These are phyloP conservation scores for Eurotiales sp. DNA, from an alignment of 2,329 filamentous ascomycete genomes.

Conservation along the genomic window DNA sequence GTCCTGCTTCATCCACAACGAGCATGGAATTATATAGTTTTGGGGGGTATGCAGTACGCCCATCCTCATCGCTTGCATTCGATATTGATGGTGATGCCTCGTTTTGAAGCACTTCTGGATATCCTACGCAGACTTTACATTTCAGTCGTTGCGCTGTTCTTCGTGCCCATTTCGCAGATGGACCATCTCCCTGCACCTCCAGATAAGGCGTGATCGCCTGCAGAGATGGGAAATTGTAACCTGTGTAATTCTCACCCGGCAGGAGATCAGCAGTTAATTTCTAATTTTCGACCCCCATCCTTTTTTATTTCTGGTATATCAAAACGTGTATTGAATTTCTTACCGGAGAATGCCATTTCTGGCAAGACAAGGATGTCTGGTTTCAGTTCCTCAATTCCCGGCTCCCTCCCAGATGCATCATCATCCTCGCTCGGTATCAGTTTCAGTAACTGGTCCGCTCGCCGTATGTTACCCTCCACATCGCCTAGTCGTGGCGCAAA, in stretches of 20 bases:
- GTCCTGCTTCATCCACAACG: conserved; percentile 52
- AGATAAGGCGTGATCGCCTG: conserved; percentile 56
- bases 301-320: neutral
- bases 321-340: conserved; percentile 15
- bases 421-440: conserved; percentile 5
- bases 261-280: too few relatives aligned
- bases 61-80: neutral
- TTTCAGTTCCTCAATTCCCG: conserved; percentile 23
- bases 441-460: conserved; percentile 42
- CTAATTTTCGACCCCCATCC: too few relatives aligned
- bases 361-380: conserved; percentile 59
- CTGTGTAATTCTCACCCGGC: conserved; percentile 28
- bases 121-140: conserved; percentile 62
- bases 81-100: neutral
- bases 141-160: conserved; percentile 51
- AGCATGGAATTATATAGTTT: conserved; percentile 58
- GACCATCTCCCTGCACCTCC: conserved; percentile 55
- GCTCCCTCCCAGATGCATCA: neutral
- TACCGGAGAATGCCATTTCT: conserved; percentile 60
- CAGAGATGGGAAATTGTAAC: conserved; percentile 61
- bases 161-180: conserved; percentile 56
- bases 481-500: conserved; percentile 43
- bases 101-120: conserved; percentile 49
- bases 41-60: conserved; percentile 8
- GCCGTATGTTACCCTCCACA: conserved; percentile 42